Evolutionary conservation across 495 filamentous ascomycete genomes (phyloP), one percentile per base, ranked within the genome.

Genomic region (Neurospora tetrasperma): DNA sequence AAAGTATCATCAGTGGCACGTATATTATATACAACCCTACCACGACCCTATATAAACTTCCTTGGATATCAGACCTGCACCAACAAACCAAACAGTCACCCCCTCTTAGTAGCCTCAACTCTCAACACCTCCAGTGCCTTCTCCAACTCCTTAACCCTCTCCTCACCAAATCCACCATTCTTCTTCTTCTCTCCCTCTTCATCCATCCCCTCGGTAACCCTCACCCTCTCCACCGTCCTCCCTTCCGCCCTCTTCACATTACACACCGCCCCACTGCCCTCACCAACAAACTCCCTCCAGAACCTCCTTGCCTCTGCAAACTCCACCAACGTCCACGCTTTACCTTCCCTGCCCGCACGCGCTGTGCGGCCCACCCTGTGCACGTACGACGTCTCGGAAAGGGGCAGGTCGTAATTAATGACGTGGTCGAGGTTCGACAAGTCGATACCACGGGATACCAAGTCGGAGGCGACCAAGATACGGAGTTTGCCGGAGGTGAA

Each of bases 311-410:
- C 94, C 80, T 99, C 94, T 9, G 86, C 86, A 74, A 91, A 86
- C 43, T 89, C 90, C 39, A 94, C 85, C 14, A 99, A 81, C 4
- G 93, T 95, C 90, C 93, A 97, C 11, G 95, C 94, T 44, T 87
- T 85, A 0, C 96, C 96, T 8, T 82, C 79, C 59, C 89, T 89
- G 4, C 93, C 93, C 0, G 94, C 95, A 79, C 95, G 84, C 11
- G 95, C 95, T 1, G 96, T 98, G 71, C 96, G 89, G 11, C 96
- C 96, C 12, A 97, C 93, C 27, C 96, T 91, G 81, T 99, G 96
- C 14, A 98, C 91, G 76, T 98, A 99, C 20, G 89, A 91, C 5
- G 89, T 91, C 35, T 93, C 82, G 73, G 88, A 92, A 10, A 88
- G 86, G 0, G 96, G 96, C 42, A 98, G 84, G 78, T 98, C 96